These are phyloP conservation scores for Sisymbrium altissimum DNA, from an alignment of 345 rosid species.

Conservation along the genomic window DNA sequence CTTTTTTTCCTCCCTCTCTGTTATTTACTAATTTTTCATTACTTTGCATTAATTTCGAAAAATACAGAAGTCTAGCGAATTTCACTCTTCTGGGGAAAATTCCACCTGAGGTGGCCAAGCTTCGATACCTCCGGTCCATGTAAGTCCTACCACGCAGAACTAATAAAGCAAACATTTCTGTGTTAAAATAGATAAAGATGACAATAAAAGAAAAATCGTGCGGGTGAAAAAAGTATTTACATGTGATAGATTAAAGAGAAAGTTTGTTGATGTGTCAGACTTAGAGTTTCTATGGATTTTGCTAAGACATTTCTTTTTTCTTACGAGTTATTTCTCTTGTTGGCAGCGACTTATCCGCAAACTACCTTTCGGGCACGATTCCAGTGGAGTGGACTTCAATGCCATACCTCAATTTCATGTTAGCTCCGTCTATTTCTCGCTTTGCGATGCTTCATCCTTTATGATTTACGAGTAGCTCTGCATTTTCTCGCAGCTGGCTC, in stretches of 20 bases:
- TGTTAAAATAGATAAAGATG: no score
- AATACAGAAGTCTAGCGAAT: not conserved
- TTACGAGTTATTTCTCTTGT: not conserved
- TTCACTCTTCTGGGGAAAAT: slow-evolving; percentile 2
- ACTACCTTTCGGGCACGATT: slow-evolving; percentile 49
- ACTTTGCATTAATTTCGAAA: not conserved
- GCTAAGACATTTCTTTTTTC: not conserved
- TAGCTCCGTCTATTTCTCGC: slow-evolving; percentile 16
- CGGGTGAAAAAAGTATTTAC: not conserved
- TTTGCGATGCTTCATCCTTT: not conserved
- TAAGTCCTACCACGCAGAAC: not conserved
- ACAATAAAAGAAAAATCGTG: not conserved
- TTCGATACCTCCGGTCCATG: slow-evolving; percentile 3
- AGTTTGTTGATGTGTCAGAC: not conserved
- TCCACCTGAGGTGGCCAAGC: slow-evolving; percentile 15
- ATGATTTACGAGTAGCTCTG: not conserved
- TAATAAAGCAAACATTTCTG: not conserved
- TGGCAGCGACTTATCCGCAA: slow-evolving; percentile 24
- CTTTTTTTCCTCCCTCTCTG: no score
- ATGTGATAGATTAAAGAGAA: not conserved
- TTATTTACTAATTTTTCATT: not conserved
- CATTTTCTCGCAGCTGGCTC: slow-evolving; percentile 31
- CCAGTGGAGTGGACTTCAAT: slow-evolving; percentile 56
- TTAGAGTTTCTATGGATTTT: not conserved
- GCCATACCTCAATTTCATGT: slow-evolving; percentile 42